phyloP scores from a whole-genome alignment of 78 protist genomes.

The Dictyostelium purpureum region DNA sequence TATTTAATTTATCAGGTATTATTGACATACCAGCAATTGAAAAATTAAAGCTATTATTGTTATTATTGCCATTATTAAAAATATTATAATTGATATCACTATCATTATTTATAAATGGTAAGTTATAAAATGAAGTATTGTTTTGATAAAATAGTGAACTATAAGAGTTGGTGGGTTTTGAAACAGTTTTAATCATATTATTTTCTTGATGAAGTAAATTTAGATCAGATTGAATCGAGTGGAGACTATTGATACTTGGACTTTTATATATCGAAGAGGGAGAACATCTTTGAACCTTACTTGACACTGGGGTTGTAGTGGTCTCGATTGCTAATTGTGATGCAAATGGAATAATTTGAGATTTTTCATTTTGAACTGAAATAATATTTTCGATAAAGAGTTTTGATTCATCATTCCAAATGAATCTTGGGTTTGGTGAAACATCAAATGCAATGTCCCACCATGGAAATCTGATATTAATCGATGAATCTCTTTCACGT shows the following conservation, averaged over 20 bases:
- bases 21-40: constrained; percentile 6
- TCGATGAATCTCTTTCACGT: constrained; percentile 36
- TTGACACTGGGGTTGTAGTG: background rate
- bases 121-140: background rate
- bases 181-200: background rate
- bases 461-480: constrained; percentile 56
- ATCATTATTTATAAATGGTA: background rate
- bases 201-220: background rate
- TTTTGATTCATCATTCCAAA: constrained; percentile 6
- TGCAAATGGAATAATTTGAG: background rate
- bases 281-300: background rate
- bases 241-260: background rate
- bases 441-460: constrained; percentile 70
- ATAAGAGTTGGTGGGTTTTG: background rate
- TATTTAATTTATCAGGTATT: background rate
- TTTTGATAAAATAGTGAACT: background rate
- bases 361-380: background rate
- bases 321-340: background rate
- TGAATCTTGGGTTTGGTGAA: constrained; percentile 25
- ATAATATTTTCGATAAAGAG: constrained; percentile 1
- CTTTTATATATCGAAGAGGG: background rate
- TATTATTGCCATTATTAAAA: background rate
- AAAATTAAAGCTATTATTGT: background rate
- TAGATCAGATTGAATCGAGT: background rate
- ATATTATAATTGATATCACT: background rate